These are phyloP conservation scores for Tuber microsphaerosporum DNA, from an alignment of 495 filamentous ascomycete genomes.

Conservation along the genomic window DNA sequence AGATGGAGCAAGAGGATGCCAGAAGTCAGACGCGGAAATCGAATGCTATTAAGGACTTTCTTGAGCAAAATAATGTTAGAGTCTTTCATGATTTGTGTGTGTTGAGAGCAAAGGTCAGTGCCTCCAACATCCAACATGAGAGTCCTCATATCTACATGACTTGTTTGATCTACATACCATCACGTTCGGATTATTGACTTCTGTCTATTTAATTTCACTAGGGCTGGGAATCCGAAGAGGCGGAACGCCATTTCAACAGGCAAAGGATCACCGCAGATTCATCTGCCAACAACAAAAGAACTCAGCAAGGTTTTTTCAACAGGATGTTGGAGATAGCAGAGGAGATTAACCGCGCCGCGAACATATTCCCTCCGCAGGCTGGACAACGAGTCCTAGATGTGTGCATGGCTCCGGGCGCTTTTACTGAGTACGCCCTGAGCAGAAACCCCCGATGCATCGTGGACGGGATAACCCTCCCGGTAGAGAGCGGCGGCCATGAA, in stretches of 20 bases:
- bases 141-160: background rate
- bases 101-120: background rate
- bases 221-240: conserved; percentile 21
- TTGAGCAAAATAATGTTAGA: background rate
- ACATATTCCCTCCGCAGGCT: conserved; percentile 7
- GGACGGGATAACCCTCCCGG: conserved; percentile 21
- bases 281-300: conserved; percentile 5
- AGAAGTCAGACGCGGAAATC: background rate
- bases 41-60: background rate
- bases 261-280: conserved; percentile 12
- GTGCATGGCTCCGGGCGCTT: conserved; percentile 18
- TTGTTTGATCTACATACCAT: background rate
- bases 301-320: conserved; percentile 6
- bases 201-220: background rate
- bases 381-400: conserved; percentile 13
- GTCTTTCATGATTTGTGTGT: background rate
- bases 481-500: conserved; percentile 12
- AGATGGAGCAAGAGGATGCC: background rate
- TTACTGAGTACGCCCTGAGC: conserved; percentile 18
- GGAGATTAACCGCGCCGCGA: conserved; percentile 10
- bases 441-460: conserved; percentile 16
- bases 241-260: conserved; percentile 9
- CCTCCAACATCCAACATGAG: background rate
- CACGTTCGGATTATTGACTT: background rate
- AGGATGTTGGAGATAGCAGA: conserved; percentile 19